These are phyloP conservation scores for Skeletonema tropicum DNA, from an alignment of 108 stramenopile species.

Conservation along the genomic window DNA sequence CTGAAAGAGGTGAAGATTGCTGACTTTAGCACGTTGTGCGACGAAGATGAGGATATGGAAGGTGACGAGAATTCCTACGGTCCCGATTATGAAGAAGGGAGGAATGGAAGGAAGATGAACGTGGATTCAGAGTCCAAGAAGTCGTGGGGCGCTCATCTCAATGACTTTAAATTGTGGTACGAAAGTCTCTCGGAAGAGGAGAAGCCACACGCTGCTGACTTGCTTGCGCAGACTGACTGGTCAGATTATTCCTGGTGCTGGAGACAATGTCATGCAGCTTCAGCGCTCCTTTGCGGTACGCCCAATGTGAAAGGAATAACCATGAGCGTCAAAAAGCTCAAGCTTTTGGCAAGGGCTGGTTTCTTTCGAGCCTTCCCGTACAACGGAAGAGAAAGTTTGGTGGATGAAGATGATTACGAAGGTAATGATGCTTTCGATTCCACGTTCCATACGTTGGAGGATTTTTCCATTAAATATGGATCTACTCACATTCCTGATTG, in stretches of 20 bases:
- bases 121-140: constrained; percentile 10
- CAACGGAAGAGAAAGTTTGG: constrained; percentile 27
- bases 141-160: constrained; percentile 19
- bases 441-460: constrained; percentile 23
- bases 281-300: constrained; percentile 36
- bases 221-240: constrained; percentile 15
- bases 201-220: constrained; percentile 6
- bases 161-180: constrained; percentile 30
- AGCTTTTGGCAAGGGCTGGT: constrained; percentile 19
- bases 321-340: constrained; percentile 35
- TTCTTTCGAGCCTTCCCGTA: constrained; percentile 44
- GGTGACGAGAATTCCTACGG: constrained; percentile 2
- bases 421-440: constrained; percentile 31
- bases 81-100: not conserved
- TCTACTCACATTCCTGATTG: constrained; percentile 41
- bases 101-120: constrained; percentile 3
- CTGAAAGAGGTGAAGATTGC: constrained; percentile 34
- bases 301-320: constrained; percentile 33
- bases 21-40: constrained; percentile 23
- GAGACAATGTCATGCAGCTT: constrained; percentile 34
- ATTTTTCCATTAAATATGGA: constrained; percentile 34
- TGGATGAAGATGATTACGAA: constrained; percentile 36
- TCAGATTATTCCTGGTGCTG: constrained; percentile 41
- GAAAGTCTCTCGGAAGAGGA: constrained; percentile 6
- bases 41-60: not conserved